A percentile compares a stretch with the other conserved stretches of the same genome.
Evolutionary conservation across 176 grass and related monocot genomes (phyloP).

Genomic region (Lolium multiflorum): DNA sequence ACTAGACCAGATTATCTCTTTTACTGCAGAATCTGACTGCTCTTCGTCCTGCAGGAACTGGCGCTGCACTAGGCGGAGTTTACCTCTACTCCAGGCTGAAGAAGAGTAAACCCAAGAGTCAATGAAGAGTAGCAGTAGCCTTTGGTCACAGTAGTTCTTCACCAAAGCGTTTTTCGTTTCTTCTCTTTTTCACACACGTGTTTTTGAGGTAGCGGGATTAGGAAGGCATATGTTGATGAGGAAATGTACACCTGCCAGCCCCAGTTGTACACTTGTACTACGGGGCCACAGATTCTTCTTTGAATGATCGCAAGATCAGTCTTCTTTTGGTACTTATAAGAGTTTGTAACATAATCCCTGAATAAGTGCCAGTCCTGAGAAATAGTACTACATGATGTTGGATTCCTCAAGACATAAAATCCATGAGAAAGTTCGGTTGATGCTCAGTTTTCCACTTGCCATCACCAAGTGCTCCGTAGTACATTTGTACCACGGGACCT

Average conservation of each 20-base stretch:
- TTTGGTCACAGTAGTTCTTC: not conserved
- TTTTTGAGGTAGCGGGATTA: not conserved
- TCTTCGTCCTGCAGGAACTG: slow-evolving; percentile 51
- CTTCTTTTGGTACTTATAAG: not conserved
- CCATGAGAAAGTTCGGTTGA: not conserved
- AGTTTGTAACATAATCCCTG: not conserved
- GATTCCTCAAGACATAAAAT: not conserved
- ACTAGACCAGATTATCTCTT: not conserved
- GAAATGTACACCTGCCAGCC: not conserved
- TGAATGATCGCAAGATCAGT: not conserved
- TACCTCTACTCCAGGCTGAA: slow-evolving; percentile 69
- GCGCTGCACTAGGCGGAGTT: slow-evolving; percentile 65
- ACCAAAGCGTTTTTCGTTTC: not conserved
- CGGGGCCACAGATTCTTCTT: not conserved
- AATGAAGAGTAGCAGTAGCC: slow-evolving; percentile 12
- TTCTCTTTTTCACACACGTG: not conserved
- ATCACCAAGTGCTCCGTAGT: too few relatives aligned
- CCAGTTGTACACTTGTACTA: slow-evolving; percentile 38
- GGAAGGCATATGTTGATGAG: not conserved
- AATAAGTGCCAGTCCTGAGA: not conserved
- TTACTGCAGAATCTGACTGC: not conserved
- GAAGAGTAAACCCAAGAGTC: slow-evolving; percentile 50
- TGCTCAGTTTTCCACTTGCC: not conserved
- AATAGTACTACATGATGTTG: not conserved
- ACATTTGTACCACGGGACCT: slow-evolving; percentile 9